Percentiles rank a stretch among this genome's conserved stretches.
These are phyloP conservation scores for Caloboletus firmus DNA, from an alignment of 1,284 basidiomycete genomes.

Conservation along the genomic window DNA sequence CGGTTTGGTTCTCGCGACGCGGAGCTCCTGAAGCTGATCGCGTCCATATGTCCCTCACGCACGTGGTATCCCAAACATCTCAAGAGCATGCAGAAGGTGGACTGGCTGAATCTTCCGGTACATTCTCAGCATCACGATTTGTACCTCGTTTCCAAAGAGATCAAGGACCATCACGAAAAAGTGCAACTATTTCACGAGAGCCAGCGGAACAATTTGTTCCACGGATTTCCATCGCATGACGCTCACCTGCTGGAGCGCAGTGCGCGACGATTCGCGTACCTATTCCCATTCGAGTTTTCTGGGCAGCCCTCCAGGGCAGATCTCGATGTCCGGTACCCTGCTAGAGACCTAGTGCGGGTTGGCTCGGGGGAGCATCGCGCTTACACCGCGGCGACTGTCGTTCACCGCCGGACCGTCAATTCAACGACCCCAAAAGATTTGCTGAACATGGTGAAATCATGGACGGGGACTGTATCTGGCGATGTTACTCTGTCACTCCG, in stretches of 20 bases:
- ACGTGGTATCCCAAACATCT: too few relatives aligned
- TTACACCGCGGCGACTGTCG: too few relatives aligned
- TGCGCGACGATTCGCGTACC: constrained; percentile 3
- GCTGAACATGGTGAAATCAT: too few relatives aligned
- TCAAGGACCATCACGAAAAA: constrained; percentile 32
- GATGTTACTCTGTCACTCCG: too few relatives aligned
- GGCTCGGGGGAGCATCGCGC: too few relatives aligned
- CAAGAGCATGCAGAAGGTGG: constrained; percentile 19
- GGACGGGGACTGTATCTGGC: too few relatives aligned
- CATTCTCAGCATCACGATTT: constrained; percentile 38
- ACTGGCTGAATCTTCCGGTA: constrained; percentile 16
- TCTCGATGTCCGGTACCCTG: constrained; percentile 17
- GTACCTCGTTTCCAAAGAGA: constrained; percentile 22
- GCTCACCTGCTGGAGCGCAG: constrained; percentile 18
- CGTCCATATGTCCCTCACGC: constrained; percentile 34
- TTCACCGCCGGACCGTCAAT: too few relatives aligned
- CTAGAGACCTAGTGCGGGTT: too few relatives aligned
- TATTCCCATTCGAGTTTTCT: constrained; percentile 13
- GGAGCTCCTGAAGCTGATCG: constrained; percentile 37
- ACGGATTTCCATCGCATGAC: constrained; percentile 6
- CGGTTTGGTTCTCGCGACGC: constrained; percentile 31
- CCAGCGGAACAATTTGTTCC: neutral
- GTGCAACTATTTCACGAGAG: constrained; percentile 13
- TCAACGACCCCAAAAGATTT: too few relatives aligned
- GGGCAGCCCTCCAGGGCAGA: neutral